Base-by-base conservation (phyloP, 768 basidiomycete genomes). In the Tulasnella sp. region DNA sequence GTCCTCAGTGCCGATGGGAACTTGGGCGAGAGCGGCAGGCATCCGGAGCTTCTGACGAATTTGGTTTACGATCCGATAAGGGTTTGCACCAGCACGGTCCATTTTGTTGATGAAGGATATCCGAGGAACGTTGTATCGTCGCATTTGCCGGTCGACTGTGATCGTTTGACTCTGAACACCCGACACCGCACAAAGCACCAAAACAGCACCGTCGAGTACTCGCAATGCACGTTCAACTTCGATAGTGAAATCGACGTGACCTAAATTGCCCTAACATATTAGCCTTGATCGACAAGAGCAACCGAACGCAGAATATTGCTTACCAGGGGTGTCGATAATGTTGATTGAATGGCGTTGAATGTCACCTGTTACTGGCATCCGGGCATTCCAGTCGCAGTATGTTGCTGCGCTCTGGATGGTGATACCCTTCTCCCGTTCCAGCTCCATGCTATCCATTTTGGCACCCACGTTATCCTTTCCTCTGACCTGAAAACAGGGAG, bases 391-490 rank as follows among this genome's bases (percentile, higher is more conserved):
- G 82, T 99, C 97, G 80, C 95, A 97, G 84, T 96, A 99, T 0
- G 97, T 99, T 1, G 97, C 97, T 3, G 97, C 97, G 80, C 93
- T 96, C 84, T 99, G 97, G 78, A 99, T 99, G 40, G 97, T 99
- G 80, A 99, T 99, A 49, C 97, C 97, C 85, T 99, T 99, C 84
- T 99, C 97, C 68, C 97, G 87, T 83, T 99, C 97, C 4, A 99
- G 86, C 78, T 99, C 97, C 97, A 99, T 99, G 80, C 92, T 94
- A 83, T 99, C 97, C 97, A 99, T 99, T 86, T 99, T 99, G 9
- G 97, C 97, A 72, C 97, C 97, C 25, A 99, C 96, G 37, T 91
- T 90, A 83, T 99, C 97, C 74, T 93, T 88, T 64, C 97, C 97
- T 77, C 97, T 88, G 78, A 97, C 94, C 93, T 94, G 80, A 25